Conservation (phyloP, 2,329 filamentous ascomycete genomes). For the Aspergillus sp. region DNA sequence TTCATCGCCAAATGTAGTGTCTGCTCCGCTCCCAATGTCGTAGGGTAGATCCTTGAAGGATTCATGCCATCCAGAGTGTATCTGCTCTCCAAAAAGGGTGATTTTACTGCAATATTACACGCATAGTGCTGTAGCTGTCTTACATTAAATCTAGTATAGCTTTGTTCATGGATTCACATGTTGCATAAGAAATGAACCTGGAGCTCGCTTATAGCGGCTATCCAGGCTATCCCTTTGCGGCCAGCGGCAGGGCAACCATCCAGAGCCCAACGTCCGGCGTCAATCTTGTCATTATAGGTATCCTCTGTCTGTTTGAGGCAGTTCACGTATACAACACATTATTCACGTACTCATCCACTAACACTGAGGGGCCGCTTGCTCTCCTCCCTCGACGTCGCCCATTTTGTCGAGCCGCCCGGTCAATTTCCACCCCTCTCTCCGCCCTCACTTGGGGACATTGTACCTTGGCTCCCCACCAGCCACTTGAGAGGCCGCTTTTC, state of each 20-base stretch:
- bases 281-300: slow-evolving; percentile 30
- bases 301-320: slow-evolving; percentile 10
- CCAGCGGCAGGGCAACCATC: slow-evolving; percentile 39
- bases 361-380: background rate
- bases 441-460: slow-evolving; percentile 25
- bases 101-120: background rate
- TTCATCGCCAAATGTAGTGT: background rate
- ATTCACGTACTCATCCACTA: background rate
- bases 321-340: background rate
- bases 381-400: slow-evolving; percentile 13
- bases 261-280: slow-evolving; percentile 37
- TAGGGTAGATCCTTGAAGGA: background rate
- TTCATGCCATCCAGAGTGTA: background rate
- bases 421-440: slow-evolving; percentile 31
- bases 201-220: slow-evolving; percentile 43
- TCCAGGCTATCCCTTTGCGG: slow-evolving; percentile 40
- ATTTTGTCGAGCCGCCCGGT: slow-evolving; percentile 22
- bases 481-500: slow-evolving; percentile 10
- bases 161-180: background rate
- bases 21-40: background rate
- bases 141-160: background rate
- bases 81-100: background rate
- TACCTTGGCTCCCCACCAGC: slow-evolving; percentile 19
- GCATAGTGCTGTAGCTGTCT: background rate
- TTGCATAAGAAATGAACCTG: background rate